Evolutionary conservation across 2,329 filamentous ascomycete genomes (phyloP).

Genomic region (Leptosphaerulina australis): DNA sequence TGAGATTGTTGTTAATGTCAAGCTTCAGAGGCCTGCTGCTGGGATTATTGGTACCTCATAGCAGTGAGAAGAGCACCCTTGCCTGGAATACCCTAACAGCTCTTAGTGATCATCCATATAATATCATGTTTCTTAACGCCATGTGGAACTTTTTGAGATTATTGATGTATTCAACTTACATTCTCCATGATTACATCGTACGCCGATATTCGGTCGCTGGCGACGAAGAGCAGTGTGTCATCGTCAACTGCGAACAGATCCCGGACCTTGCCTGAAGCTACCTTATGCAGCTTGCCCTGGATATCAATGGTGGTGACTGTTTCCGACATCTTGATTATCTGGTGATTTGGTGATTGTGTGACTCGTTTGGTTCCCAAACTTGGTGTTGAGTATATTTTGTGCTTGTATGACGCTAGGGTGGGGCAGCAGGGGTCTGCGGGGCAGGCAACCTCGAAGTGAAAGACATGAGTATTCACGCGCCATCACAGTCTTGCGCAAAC

Average conservation of each 20-base stretch:
- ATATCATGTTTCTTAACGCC: too few species aligned
- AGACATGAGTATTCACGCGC: background rate
- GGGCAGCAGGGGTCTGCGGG: constrained; percentile 16
- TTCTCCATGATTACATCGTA: constrained; percentile 92
- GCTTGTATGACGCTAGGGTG: constrained; percentile 25
- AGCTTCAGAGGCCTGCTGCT: background rate
- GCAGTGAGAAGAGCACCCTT: constrained; percentile 72
- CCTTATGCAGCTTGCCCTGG: constrained; percentile 49
- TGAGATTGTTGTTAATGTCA: constrained; percentile 13
- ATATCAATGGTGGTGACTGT: constrained; percentile 43
- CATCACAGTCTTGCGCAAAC: background rate
- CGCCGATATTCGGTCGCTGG: constrained; percentile 89
- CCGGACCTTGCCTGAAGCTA: constrained; percentile 75
- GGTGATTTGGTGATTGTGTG: constrained; percentile 8
- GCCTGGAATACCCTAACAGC: constrained; percentile 71
- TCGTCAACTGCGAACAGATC: constrained; percentile 78
- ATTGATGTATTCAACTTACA: constrained; percentile 51
- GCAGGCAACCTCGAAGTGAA: constrained; percentile 3
- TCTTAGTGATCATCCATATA: too few species aligned
- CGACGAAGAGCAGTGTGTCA: constrained; percentile 77
- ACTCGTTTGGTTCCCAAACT: constrained; percentile 19
- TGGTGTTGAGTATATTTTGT: constrained; percentile 23
- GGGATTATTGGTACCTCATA: constrained; percentile 55
- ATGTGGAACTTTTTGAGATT: background rate
- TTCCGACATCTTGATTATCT: constrained; percentile 18